Evolutionary conservation across 805 yeast species (phyloP), one percentile per base, ranked within the genome.

Genomic region (Alloascoidea africana): DNA sequence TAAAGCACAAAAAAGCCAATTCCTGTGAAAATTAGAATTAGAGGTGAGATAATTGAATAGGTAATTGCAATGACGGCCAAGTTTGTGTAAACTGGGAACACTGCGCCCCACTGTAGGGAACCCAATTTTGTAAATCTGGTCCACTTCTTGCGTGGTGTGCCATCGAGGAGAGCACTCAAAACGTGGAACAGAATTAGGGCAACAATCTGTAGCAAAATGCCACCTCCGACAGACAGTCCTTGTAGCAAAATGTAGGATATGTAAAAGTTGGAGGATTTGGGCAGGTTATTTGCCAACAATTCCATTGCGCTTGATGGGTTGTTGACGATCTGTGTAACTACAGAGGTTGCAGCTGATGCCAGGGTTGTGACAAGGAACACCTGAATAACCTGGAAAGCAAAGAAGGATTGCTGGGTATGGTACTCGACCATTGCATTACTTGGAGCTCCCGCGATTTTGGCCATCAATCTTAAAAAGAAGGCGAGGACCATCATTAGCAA

Each of bases 81-180:
- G 43, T 85, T 65, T 46, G 86, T 80, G 55, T 76, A 77, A 6
- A 68, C 63, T 4, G 96, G 96, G 58, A 81, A 89, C 11, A 73
- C 62, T 14, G 81, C 74, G 36, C 96, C 94, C 82, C 87, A 86
- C 16, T 72, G 68, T 34, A 87, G 81, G 33, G 69, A 65, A 8
- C 74, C 67, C 47, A 89, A 62, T 1, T 63, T 66, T 53, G 72
- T 73, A 53, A 58, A 71, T 51, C 95, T 74, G 42, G 56, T 71
- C 96, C 96, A 89, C 62, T 79, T 82, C 59, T 84, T 77, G 60
- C 97, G 76, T 43, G 97, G 97, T 4, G 97, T 85, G 38, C 70
- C 67, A 55, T 86, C 95, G 42, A 91, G 66, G 16, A 85, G 42
- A 44, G 62, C 63, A 18, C 91, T 83, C 41, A 87, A 62, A 27